Percentiles rank a stretch among this genome's conserved stretches.
phyloP scores from a whole-genome alignment of 768 basidiomycete species.

The Lenzites betulinus region DNA sequence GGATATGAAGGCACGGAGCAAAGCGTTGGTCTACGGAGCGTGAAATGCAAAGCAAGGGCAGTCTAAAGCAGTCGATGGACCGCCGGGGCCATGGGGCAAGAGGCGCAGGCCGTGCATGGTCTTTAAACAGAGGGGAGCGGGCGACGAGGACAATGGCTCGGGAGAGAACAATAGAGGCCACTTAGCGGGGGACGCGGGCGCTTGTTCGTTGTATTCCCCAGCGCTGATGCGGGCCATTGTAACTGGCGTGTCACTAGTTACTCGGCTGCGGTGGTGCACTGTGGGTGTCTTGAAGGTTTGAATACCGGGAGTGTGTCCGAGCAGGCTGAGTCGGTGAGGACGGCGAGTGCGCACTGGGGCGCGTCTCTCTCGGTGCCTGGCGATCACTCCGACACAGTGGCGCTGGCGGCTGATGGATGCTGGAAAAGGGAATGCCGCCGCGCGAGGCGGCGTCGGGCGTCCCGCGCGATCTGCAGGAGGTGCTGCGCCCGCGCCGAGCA shows the following conservation, averaged over 20 bases:
- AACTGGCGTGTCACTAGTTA: background rate
- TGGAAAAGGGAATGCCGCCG: no score
- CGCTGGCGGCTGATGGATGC: no score
- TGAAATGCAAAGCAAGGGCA: slow-evolving; percentile 7
- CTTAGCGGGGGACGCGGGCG: slow-evolving; percentile 16
- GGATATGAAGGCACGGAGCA: background rate
- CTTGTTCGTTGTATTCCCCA: slow-evolving; percentile 10
- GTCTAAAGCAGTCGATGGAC: slow-evolving; percentile 25
- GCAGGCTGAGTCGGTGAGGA: no score
- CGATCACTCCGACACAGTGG: no score
- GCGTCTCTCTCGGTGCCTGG: no score
- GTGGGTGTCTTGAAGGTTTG: no score
- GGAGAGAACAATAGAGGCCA: slow-evolving; percentile 17
- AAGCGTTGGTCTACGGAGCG: slow-evolving; percentile 11
- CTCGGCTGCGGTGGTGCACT: background rate
- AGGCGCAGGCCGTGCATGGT: background rate
- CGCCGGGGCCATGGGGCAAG: slow-evolving; percentile 23
- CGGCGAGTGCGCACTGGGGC: no score
- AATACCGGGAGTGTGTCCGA: no score
- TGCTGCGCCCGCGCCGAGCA: no score
- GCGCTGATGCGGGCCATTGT: background rate
- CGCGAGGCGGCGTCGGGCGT: no score
- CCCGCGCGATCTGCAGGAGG: no score
- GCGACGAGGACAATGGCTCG: slow-evolving; percentile 17
- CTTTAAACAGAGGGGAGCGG: slow-evolving; percentile 10